Evolutionary conservation across 306 rosid genomes (phyloP).

Genomic region (Castanopsis chinensis): DNA sequence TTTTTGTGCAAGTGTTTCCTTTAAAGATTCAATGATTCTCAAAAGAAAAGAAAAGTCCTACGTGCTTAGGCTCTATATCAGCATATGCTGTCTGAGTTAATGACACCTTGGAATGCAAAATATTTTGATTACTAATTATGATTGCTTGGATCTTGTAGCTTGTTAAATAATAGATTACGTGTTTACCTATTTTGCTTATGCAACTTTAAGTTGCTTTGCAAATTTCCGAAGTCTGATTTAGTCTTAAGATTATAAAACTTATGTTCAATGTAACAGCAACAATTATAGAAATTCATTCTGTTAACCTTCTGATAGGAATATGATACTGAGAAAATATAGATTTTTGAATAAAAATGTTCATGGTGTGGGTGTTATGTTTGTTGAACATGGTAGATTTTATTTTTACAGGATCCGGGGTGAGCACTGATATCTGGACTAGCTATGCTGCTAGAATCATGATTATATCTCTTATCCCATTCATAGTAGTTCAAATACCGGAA

Average conservation of each 20-base stretch:
- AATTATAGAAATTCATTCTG: neutral
- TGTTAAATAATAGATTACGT: too few species aligned
- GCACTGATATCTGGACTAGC: constrained; percentile 93
- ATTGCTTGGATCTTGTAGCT: too few species aligned
- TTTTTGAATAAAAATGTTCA: too few species aligned
- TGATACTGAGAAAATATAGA: neutral
- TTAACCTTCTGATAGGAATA: neutral
- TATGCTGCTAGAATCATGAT: constrained; percentile 89
- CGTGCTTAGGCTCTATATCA: too few species aligned
- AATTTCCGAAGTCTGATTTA: neutral
- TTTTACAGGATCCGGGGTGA: constrained; percentile 90
- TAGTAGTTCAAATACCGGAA: constrained; percentile 94
- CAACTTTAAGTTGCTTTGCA: neutral
- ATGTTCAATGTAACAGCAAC: neutral
- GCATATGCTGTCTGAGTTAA: too few species aligned
- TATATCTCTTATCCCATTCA: constrained; percentile 69
- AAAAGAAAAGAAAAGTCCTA: neutral
- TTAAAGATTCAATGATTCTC: neutral
- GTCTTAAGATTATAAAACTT: too few species aligned
- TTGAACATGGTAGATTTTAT: neutral
- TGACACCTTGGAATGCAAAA: too few species aligned
- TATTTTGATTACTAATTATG: too few species aligned
- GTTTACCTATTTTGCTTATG: neutral
- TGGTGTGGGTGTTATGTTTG: too few species aligned
- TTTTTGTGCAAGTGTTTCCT: neutral